Evolutionary conservation across 208 protist genomes (phyloP).

Genomic region (Acanthamoeba lenticulata): DNA sequence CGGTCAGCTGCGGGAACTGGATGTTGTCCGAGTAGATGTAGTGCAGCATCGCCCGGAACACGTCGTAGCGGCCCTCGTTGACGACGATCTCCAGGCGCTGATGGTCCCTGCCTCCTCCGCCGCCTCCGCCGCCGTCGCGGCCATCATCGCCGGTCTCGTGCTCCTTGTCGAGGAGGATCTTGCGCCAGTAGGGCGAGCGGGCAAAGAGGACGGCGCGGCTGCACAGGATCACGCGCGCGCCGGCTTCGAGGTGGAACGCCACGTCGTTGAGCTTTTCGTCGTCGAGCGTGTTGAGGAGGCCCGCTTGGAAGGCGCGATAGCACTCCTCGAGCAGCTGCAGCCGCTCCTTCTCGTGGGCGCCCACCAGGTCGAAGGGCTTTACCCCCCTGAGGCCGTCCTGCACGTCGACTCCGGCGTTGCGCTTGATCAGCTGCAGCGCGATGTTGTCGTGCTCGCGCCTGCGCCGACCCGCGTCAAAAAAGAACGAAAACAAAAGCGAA

Average conservation of each 20-base stretch:
- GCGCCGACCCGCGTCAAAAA: too few species aligned
- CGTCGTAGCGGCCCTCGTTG: background rate
- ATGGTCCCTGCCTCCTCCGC: background rate
- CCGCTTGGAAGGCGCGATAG: slow-evolving; percentile 18
- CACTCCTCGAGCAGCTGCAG: slow-evolving; percentile 34
- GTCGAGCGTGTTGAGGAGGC: slow-evolving; percentile 12
- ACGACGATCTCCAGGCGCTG: slow-evolving; percentile 31
- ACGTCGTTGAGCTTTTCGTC: background rate
- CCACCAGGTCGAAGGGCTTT: background rate
- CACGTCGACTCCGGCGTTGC: background rate
- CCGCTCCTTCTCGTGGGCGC: background rate
- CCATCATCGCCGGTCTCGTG: background rate
- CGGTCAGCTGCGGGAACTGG: background rate
- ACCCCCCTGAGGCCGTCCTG: background rate
- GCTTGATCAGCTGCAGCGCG: slow-evolving; percentile 3
- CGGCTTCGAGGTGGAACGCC: background rate
- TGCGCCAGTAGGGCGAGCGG: background rate
- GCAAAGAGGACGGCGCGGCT: background rate
- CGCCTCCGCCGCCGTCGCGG: background rate
- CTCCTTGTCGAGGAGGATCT: background rate
- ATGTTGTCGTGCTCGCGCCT: background rate
- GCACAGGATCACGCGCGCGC: slow-evolving; percentile 6
- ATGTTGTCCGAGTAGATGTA: slow-evolving; percentile 52
- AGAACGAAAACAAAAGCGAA: too few species aligned
- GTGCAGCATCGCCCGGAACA: slow-evolving; percentile 27